Base-by-base conservation (phyloP, 805 yeast species). In the Spathaspora arborariae region DNA sequence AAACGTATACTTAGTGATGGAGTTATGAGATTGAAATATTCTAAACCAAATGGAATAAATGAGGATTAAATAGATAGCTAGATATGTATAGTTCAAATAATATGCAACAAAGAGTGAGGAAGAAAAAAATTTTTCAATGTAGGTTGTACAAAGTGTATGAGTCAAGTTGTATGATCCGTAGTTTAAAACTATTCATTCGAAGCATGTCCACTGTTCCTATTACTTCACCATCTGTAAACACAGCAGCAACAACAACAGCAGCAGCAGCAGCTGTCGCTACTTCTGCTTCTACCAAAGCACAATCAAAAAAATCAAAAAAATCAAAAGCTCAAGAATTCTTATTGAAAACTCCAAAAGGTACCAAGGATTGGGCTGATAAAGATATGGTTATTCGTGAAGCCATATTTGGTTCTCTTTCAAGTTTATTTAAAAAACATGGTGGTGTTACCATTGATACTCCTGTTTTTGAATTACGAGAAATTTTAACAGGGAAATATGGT, bases 401-500 rank as follows among this genome's bases (percentile, higher is more conserved):
- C 35, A 79, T 94, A 50, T 94, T 94, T 66, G 71, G 75, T 44
- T 79, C 89, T 8, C 69, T 94, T 51, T 80, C 91, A 13, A 58
- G 71, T 1, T 68, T 94, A 43, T 94, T 94, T 79, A 86, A 90
- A 67, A 85, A 90, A 57, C 99, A 94, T 67, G 99, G 99, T 51
- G 99, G 95, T 68, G 96, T 90, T 27, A 92, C 99, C 37, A 89
- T 94, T 54, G 99, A 94, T 65, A 94, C 99, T 1, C 99, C 99
- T 5, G 99, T 94, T 4, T 94, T 94, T 58, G 99, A 94, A 68
- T 77, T 92, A 55, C 81, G 96, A 57, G 99, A 94, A 67, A 94
- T 94, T 56, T 78, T 94, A 48, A 83, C 97, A 20, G 99, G 99
- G 42, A 94, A 94, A 65, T 94, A 94, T 66, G 99, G 99, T 64